Base-by-base conservation (phyloP, 2,329 filamentous ascomycete genomes). In the Mollisiaceae sp. region DNA sequence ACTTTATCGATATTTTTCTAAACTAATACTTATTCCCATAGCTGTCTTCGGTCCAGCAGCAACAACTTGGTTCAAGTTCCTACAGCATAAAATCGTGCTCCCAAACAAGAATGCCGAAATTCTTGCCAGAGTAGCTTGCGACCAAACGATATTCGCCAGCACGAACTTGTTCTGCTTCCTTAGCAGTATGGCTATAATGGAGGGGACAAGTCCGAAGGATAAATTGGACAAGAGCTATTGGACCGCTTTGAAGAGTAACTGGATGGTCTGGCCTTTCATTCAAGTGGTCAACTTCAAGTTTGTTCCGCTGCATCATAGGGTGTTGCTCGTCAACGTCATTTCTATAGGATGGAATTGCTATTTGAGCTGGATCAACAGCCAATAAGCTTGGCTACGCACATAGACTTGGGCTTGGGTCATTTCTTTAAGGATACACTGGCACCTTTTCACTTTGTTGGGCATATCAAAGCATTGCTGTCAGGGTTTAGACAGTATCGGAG, bases 321-420 rank as follows among this genome's bases (percentile, higher is more conserved):
- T 92, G n/a, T 74, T 92, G 71, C 82, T 91, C 14, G 90, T 92
- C 43, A 92, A 92, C 75, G 78, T 91, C 52, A 81, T 92, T 43
- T 87, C 85, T 66, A 79, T 91, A 71, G 89, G 88, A 39, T 79
- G 78, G 78, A 79, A 79, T 68, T 79, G 78, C 60, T 79, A 79
- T 58, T 66, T 79, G 39, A 79, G 78, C 66, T 77, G 63, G 57
- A 41, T 66, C n/a, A 66, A 66, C 59, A 70, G 61, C 45, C 57
- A 66, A 50, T 57, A 59, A 57, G 32, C 11, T 32, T 8, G 32
- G 32, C n/a, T 35, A 41, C 36, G 43, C 38, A 47, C 15, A 32
- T 52, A 47, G 43, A 62, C 62, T 45, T 47, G 45, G 55, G 35
- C 20, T 8, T 22, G 35, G 24, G 20, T 14, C 32, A 22, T 35